These are phyloP conservation scores for Alternaria burnsii DNA, from an alignment of 2,329 filamentous ascomycete genomes.

Conservation along the genomic window DNA sequence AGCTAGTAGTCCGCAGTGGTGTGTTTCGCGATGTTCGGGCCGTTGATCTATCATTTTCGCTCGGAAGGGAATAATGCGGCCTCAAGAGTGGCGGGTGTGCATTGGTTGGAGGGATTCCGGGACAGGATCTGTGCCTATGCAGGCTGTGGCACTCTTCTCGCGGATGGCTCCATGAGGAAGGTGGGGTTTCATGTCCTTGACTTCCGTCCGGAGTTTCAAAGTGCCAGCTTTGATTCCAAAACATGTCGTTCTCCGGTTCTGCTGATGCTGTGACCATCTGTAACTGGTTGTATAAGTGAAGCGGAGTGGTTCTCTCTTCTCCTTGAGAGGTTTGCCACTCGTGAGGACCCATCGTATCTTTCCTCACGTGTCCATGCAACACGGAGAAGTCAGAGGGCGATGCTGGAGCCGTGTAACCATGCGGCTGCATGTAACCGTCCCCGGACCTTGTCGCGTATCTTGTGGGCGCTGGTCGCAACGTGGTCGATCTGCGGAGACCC, in stretches of 20 bases:
- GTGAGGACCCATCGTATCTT: not conserved
- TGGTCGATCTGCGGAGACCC: conserved; percentile 16
- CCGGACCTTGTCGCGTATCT: conserved; percentile 28
- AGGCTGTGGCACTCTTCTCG: not conserved
- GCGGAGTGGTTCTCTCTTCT: not conserved
- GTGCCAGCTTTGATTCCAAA: not conserved
- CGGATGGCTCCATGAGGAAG: not conserved
- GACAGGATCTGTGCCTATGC: conserved; percentile 31
- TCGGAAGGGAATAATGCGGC: conserved; percentile 23
- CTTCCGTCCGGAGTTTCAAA: no score
- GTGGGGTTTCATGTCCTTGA: not conserved
- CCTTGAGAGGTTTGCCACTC: conserved; percentile 1
- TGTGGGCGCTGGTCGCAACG: conserved; percentile 26
- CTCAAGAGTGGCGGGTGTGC: conserved; percentile 14
- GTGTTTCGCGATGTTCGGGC: not conserved
- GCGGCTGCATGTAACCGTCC: conserved; percentile 28
- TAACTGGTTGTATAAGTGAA: not conserved
- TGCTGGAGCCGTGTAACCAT: conserved; percentile 32
- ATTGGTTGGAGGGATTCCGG: conserved; percentile 20
- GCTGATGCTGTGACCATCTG: not conserved
- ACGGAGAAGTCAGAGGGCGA: conserved; percentile 22
- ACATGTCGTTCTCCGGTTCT: not conserved
- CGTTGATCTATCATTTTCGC: not conserved
- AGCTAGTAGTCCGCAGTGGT: not conserved
- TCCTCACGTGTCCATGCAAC: conserved; percentile 9